phyloP scores from a whole-genome alignment of 768 basidiomycete species.

The Boletus rubropictus region DNA sequence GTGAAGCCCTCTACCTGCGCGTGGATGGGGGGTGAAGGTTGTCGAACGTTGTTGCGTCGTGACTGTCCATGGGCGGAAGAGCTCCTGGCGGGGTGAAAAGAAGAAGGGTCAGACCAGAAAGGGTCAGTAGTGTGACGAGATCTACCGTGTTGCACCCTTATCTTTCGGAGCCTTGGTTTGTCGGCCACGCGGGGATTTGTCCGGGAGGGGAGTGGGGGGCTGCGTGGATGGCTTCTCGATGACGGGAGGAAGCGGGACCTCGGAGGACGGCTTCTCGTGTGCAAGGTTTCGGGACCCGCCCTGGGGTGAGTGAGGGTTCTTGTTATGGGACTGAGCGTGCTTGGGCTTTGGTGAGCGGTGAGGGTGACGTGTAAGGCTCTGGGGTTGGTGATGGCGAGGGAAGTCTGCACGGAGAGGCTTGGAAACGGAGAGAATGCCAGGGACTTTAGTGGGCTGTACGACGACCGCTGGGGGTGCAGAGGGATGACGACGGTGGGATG shows the following conservation, averaged over 20 bases:
- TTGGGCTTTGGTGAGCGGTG: constrained; percentile 36
- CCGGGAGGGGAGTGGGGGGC: constrained; percentile 17
- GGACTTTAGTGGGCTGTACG: constrained; percentile 67
- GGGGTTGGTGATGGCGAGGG: constrained; percentile 34
- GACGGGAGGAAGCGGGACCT: constrained; percentile 30
- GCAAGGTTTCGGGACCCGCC: constrained; percentile 30
- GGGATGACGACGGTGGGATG: constrained; percentile 56
- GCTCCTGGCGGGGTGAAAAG: constrained; percentile 32
- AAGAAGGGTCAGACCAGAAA: constrained; percentile 4
- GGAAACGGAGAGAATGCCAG: constrained; percentile 66
- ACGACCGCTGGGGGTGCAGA: constrained; percentile 64
- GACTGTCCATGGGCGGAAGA: constrained; percentile 39
- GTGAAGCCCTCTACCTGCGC: constrained; percentile 60
- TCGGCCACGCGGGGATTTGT: constrained; percentile 30
- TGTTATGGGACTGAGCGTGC: constrained; percentile 17
- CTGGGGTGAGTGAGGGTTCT: constrained; percentile 20
- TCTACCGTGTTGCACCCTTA: constrained; percentile 40
- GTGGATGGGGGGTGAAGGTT: constrained; percentile 55
- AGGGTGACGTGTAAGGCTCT: constrained; percentile 31
- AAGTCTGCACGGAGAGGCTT: constrained; percentile 41
- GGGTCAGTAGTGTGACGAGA: constrained; percentile 1
- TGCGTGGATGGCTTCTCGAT: constrained; percentile 25
- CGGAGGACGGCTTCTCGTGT: constrained; percentile 23
- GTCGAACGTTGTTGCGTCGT: constrained; percentile 51
- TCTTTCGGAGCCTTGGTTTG: constrained; percentile 39